Evolutionary conservation across 352 stramenopile species (phyloP), one percentile per base, ranked within the genome.

Genomic region (Phytophthora sansomeana): DNA sequence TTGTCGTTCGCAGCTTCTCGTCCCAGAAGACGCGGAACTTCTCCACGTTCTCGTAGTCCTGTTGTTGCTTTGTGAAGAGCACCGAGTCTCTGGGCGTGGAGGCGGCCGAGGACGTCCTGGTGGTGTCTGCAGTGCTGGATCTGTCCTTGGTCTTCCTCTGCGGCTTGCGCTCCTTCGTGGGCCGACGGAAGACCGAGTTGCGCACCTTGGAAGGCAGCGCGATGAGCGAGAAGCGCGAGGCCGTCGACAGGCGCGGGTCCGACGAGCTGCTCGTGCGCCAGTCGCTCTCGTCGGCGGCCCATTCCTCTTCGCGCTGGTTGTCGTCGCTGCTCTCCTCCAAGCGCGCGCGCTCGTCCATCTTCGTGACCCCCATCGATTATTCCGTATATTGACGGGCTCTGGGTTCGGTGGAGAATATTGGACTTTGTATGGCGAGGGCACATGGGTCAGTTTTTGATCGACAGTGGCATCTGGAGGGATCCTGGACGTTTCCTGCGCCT

Each of bases 11-110:
- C 4, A 95, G 77, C 46, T 92, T 93, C 32, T 92, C 83, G 64
- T 91, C 80, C 87, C 87, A 95, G 38, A 91, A 91, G 16, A 72
- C 72, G 41, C 87, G 87, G 72, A 95, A 95, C 24, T 76, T 85
- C 57, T 92, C 82, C 10, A 77, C 78, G 24, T 81, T 78, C 28
- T 89, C 75, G 13, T 21, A 38, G 56, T 81, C 69, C 0, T 61
- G 44, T 26, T 58, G 33, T 16, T 28, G 46, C 16, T 24, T 42
- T 5, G 32, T 35, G 3, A 53, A 3, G 21, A 81, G 46, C 43
- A 48, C 48, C 3, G 60, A 63, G 32, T 75, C 60, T 17, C 62
- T 32, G 1, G 67, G 67, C 4, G 71, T 76, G n/a, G 74, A 79
- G 33, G 65, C 57, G 9, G 67, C 47, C 1, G 75, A 82, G 10